Conservation (phyloP, 2,329 filamentous ascomycete species). For the Eutypa lata region DNA sequence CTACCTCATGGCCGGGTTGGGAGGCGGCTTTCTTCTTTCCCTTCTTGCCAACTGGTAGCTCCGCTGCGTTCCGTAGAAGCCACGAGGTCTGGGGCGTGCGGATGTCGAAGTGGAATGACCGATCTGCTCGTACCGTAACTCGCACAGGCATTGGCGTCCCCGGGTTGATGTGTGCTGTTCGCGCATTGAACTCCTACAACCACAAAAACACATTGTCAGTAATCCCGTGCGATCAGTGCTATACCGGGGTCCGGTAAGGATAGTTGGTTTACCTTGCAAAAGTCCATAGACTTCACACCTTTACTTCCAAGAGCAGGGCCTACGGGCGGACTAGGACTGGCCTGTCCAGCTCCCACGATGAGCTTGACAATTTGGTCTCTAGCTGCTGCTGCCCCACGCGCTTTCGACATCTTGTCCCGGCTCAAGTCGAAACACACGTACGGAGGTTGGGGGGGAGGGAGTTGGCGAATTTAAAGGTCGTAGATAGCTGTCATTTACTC, state of each 20-base stretch:
- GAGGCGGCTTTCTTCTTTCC: constrained; percentile 75
- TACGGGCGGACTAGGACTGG: constrained; percentile 90
- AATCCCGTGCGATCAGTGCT: too few relatives aligned
- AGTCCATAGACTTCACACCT: constrained; percentile 99
- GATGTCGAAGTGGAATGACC: constrained; percentile 88
- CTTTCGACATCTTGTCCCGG: constrained; percentile 49
- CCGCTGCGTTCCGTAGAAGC: constrained; percentile 79
- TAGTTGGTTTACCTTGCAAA: constrained; percentile 74
- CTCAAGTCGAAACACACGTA: background rate
- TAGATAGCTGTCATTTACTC: background rate
- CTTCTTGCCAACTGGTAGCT: constrained; percentile 68
- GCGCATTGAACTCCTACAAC: constrained; percentile 93
- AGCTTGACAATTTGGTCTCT: constrained; percentile 86
- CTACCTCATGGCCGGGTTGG: constrained; percentile 70
- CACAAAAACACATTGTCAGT: constrained; percentile 11
- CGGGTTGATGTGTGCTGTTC: constrained; percentile 76
- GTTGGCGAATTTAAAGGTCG: background rate
- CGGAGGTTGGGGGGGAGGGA: background rate
- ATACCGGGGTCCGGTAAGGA: too few relatives aligned
- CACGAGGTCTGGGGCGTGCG: constrained; percentile 94
- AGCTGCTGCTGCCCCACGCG: constrained; percentile 34
- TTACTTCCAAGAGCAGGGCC: constrained; percentile 95
- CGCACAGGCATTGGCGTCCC: constrained; percentile 88
- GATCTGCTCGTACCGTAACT: constrained; percentile 88
- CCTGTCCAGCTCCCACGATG: constrained; percentile 94